phyloP scores from a whole-genome alignment of 2,329 filamentous ascomycete genomes.

The Fusarium sp. region DNA sequence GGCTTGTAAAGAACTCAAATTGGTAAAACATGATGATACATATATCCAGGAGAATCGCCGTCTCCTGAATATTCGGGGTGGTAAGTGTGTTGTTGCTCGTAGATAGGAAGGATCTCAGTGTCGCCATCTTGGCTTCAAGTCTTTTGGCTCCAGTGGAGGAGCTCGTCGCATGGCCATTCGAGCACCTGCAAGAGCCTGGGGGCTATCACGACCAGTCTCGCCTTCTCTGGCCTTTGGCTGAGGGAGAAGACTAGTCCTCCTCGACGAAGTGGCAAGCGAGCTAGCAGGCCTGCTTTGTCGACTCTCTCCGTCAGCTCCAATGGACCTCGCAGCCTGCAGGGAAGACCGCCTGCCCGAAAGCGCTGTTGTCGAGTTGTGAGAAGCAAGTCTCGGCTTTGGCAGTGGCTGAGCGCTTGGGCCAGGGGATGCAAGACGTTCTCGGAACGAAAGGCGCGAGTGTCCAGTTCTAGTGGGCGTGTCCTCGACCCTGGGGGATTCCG shows the following conservation, averaged over 20 bases:
- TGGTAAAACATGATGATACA: constrained; percentile 37
- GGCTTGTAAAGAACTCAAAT: constrained; percentile 27
- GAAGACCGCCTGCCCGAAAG: constrained; percentile 61
- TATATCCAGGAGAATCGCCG: constrained; percentile 21
- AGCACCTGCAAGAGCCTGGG: constrained; percentile 56
- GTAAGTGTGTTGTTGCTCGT: constrained; percentile 21
- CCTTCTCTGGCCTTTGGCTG: constrained; percentile 51
- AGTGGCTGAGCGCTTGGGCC: constrained; percentile 58
- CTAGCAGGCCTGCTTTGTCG: constrained; percentile 60
- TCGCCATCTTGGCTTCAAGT: constrained; percentile 61
- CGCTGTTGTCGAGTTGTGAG: constrained; percentile 55
- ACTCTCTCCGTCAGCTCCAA: constrained; percentile 44
- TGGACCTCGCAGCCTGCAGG: constrained; percentile 57
- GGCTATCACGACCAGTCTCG: constrained; percentile 57
- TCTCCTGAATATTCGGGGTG: constrained; percentile 25
- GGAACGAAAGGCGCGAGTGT: constrained; percentile 59
- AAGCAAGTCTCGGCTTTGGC: constrained; percentile 54
- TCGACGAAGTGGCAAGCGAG: constrained; percentile 59
- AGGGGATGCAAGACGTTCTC: constrained; percentile 60
- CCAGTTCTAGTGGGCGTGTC: constrained; percentile 56
- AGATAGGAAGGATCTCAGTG: constrained; percentile 35
- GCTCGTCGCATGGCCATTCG: constrained; percentile 48
- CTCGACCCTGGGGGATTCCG: constrained; percentile 58
- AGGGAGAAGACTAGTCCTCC: constrained; percentile 64
- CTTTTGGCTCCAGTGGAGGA: constrained; percentile 47